These are phyloP conservation scores for Fabrea salina DNA, from an alignment of 169 alveolate species.

Conservation along the genomic window DNA sequence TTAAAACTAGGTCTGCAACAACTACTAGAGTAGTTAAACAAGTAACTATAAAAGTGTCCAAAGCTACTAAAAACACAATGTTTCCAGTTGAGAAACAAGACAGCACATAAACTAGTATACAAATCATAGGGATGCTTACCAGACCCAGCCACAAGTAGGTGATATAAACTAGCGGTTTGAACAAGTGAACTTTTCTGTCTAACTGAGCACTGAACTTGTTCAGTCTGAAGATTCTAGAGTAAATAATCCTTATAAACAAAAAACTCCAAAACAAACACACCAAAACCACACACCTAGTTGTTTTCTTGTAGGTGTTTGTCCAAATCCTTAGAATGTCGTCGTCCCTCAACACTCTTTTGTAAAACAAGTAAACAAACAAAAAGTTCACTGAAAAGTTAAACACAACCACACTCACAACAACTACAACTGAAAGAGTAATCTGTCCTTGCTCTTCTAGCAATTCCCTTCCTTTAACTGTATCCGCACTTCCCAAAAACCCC, in stretches of 20 bases:
- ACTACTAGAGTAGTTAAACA: not conserved
- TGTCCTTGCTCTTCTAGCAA: not conserved
- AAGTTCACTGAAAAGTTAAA: constrained; percentile 1
- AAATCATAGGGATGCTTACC: not conserved
- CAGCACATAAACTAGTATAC: constrained; percentile 15
- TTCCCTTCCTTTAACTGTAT: constrained; percentile 2
- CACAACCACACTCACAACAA: not conserved
- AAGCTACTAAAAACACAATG: not conserved
- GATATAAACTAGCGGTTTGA: constrained; percentile 14
- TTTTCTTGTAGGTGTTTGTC: not conserved
- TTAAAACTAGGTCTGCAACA: not conserved
- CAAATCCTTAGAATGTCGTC: not conserved
- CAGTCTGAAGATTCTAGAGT: constrained; percentile 1
- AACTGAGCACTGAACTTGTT: not conserved
- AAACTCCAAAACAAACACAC: not conserved
- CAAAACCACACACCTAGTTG: not conserved
- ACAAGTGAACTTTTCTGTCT: not conserved
- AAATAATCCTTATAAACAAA: constrained; percentile 14
- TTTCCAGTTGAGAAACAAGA: constrained; percentile 13
- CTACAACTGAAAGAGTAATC: not conserved
- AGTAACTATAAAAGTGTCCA: constrained; percentile 19
- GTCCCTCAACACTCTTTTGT: not conserved
- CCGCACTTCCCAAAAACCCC: not conserved
- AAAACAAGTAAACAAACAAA: not conserved
- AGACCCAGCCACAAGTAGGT: not conserved